Base-by-base conservation (phyloP, 768 basidiomycete species). In the Leucocoprinus sp. region DNA sequence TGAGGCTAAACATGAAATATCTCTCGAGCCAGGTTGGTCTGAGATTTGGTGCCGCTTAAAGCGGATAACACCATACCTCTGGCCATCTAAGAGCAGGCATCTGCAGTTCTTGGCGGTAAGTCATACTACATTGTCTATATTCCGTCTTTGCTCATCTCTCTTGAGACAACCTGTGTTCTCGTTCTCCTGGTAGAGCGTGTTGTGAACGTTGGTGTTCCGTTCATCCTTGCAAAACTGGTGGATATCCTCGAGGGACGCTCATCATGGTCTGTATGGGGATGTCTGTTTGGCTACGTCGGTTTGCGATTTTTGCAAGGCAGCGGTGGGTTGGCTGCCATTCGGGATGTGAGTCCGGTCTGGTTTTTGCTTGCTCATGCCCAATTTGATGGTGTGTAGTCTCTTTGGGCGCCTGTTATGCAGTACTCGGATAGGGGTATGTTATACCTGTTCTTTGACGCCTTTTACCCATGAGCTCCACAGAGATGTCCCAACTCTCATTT, bases 351-450 rank as follows among this genome's bases (percentile, higher is more conserved):
- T 53, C 19, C 21, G 22, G 11, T 41, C 39, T 50, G n/a, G 17
- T 12, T 19, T 22, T 17, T 12, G 34, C 42, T 8, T 17, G 31
- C 34, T 52, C 11, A 27, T 17, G 17, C 8, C 23, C 21, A 22
- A 8, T 37, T 38, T 28, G 26, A 37, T 15, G 28, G 22, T 24
- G 22, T 50, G 3, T 48, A 84, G 78, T 67, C 75, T 23, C 68
- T 91, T 2, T 93, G 90, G 86, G 75, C 83, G 2, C 88, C 91
- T 1, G 84, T 98, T 34, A 85, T 91, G 76, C 89, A 91, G 62
- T 87, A 80, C 59, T 88, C 86, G 0, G 89, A 93, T 57, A 67
- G 82, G 55, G 76, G 77, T 75, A 51, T 48, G 65, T 56, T 3
- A 44, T 15, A 8, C 11, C 28, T 18, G 22, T 34, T 18, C 22